Percentiles rank a stretch among this genome's conserved stretches.
Evolutionary conservation across 2,329 filamentous ascomycete genomes (phyloP).

Genomic region (Colletotrichum tamarilloi): DNA sequence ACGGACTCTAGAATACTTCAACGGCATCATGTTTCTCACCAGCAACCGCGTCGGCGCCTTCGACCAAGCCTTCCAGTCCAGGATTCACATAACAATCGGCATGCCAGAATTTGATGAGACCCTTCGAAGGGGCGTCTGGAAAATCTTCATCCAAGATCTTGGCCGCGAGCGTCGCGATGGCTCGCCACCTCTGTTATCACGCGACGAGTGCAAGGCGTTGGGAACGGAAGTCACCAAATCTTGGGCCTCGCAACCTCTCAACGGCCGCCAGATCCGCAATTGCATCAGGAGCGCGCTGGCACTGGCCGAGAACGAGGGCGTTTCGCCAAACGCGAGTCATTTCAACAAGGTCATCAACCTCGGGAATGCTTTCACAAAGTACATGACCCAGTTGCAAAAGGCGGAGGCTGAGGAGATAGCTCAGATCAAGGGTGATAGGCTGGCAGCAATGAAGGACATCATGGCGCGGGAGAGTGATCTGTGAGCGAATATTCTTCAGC

Average conservation of each 20-base stretch:
- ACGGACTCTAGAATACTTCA: not conserved
- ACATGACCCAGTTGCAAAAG: not conserved
- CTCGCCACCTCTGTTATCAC: rapidly evolving
- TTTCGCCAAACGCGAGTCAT: not conserved
- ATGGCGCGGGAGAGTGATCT: no score
- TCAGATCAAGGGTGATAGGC: not conserved
- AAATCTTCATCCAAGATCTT: not conserved
- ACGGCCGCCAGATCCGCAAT: not conserved
- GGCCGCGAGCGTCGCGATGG: not conserved
- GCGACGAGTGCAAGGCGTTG: rapidly evolving
- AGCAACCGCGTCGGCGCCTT: not conserved
- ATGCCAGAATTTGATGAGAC: no score
- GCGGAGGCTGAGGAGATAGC: not conserved
- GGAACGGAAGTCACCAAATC: not conserved
- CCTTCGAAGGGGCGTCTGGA: no score
- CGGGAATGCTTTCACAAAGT: not conserved
- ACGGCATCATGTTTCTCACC: not conserved
- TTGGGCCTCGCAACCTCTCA: not conserved
- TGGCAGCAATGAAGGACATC: not conserved
- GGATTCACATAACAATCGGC: not conserved
- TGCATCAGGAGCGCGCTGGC: not conserved
- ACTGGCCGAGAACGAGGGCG: no score
- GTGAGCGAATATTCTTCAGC: no score
- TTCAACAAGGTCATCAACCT: not conserved
- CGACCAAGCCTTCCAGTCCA: not conserved